Evolutionary conservation across 176 grass and related monocot genomes (phyloP), one percentile per base, ranked within the genome.

Genomic region (Pharus latifolius): DNA sequence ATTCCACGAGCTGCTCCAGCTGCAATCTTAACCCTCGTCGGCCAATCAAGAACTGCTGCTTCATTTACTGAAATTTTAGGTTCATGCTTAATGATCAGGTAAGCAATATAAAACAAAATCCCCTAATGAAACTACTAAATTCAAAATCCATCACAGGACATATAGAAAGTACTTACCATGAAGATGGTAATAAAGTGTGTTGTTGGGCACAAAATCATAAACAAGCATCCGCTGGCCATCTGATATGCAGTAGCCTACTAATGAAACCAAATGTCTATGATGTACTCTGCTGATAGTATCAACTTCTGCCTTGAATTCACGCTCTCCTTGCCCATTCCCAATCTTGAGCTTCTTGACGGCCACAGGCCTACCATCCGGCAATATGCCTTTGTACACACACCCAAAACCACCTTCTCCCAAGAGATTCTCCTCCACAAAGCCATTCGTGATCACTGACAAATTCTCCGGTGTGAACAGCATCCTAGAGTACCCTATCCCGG

Each of bases 1-100:
- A 99, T 99, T 67, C 96, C 96, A 43, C 84, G 96, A 76, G 96
- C 96, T 86, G 96, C 81, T 48, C 96, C 96, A 58, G 96, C 90
- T 15, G 96, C 87, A 84, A 99, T 80, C 81, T 88, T 94, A 81
- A 99, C 48, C 87, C 96, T 91, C 15, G 54, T 91, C 50, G 51
- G 63, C 96, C 96, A 99, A 91, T 90, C 75, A 75, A 99, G 76
- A 41, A 52, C 72, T 33, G 87, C 8, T 59, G 63, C 65, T 79
- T 78, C 76, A 74, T 80, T 86, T 49, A 82, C 96, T 99, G 70
- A 84, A 88, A 83, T 84, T 71, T 20, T 34, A 60, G 15, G 72
- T 22, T 24, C 49, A 90, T 56, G 42, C 40, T 75, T n/a, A 34
- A 28, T 64, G 47, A 82, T 47, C 59, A 79, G 25, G 25, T 34